Evolutionary conservation across 2,329 filamentous ascomycete genomes (phyloP), one percentile per base, ranked within the genome.

Genomic region (Dryadomyces sulphureus): DNA sequence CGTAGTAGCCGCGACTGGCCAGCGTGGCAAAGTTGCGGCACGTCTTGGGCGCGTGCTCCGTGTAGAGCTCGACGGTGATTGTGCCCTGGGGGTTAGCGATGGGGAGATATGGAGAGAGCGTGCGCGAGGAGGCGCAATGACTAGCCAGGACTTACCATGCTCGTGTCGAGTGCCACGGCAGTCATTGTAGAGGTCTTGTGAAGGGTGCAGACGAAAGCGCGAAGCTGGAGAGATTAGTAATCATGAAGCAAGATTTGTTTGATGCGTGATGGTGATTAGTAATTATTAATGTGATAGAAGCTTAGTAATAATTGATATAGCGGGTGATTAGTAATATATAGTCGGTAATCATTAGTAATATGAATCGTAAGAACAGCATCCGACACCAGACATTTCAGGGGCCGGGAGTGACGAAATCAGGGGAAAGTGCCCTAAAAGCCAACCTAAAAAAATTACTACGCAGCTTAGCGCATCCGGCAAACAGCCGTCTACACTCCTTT

Each of bases 41-140:
- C 21, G 88, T 89, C 62, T 81, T 85, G 35, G 92, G 90, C 17
- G 90, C 90, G 67, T 96, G 89, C 22, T 75, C 63, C 43, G 75
- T 82, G 77, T 96, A 96, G 49, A 98, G 84, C 67, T 98, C 92
- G 52, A 96, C 65, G 49, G 76, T 77, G 60, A 98, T 82, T 40
- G 75, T 74, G 62, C 92, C 88, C 88, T 94, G 54, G 2, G 19
- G 14, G n/a, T n/a, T n/a, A n/a, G n/a, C n/a, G n/a, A 12, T 19
- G 45, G 14, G 20, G 41, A 21, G 17, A 45, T 22, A 39, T 9
- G 45, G 30, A 24, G 22, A 32, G 2, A 47, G 35, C 34, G 14
- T 32, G 30, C 34, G 41, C 3, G 38, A 12, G 36, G 21, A 14
- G n/a, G 35, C 21, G 43, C 6, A 21, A 34, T 16, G 17, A 17